Evolutionary conservation across 2,329 filamentous ascomycete genomes (phyloP).

Genomic region (Fusarium drepaniforme): DNA sequence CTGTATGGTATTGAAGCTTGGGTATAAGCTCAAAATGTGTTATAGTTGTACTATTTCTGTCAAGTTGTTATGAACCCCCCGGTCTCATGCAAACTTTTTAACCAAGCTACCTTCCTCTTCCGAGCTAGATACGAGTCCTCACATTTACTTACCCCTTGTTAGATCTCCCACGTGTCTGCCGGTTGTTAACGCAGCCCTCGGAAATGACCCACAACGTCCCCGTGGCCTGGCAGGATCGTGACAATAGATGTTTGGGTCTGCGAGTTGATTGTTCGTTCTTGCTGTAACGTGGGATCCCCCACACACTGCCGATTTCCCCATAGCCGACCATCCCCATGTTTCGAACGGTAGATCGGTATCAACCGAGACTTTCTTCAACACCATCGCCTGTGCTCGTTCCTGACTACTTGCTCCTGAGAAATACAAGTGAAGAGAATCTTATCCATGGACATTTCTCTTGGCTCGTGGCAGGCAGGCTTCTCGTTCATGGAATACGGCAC

Average conservation of each 20-base stretch:
- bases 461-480: not conserved
- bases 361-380: not conserved
- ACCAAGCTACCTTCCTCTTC: not conserved
- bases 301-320: not conserved
- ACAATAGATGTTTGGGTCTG: not conserved
- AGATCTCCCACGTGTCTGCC: not conserved
- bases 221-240: not conserved
- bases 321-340: not conserved
- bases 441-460: not conserved
- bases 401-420: not conserved
- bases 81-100: not conserved
- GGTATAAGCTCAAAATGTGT: not conserved
- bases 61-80: not conserved
- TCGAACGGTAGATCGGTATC: not conserved
- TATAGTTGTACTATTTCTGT: not conserved
- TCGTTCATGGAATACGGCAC: not conserved
- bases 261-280: not conserved
- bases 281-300: not conserved
- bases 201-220: not conserved
- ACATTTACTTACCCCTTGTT: not conserved
- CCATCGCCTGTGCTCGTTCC: not conserved
- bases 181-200: no score
- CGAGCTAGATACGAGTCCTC: not conserved
- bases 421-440: not conserved
- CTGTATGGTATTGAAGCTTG: not conserved